Conservation (phyloP, 495 filamentous ascomycete species). For the Aspergillus baeticus region DNA sequence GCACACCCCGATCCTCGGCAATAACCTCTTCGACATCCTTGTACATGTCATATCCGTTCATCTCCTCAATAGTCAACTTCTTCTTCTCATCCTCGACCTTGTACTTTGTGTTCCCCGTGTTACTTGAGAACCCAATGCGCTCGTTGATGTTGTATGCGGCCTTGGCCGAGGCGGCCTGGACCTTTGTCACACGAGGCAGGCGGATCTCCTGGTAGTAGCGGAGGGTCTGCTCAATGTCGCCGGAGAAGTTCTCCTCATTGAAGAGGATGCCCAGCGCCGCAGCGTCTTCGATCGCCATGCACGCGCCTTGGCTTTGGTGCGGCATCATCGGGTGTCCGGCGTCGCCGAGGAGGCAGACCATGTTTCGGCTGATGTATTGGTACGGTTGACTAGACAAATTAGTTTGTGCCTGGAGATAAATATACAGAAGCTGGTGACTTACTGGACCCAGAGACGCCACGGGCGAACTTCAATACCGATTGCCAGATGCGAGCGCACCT, state of each 20-base stretch:
- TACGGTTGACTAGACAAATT: conserved; percentile 33
- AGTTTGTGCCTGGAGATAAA: no score
- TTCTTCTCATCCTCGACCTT: conserved; percentile 46
- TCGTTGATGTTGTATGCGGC: conserved; percentile 51
- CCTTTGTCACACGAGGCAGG: conserved; percentile 40
- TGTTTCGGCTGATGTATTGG: conserved; percentile 29
- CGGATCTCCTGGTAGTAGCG: conserved; percentile 45
- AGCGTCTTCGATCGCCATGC: conserved; percentile 52
- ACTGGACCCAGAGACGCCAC: conserved; percentile 50
- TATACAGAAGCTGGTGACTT: no score
- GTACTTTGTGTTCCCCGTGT: conserved; percentile 41
- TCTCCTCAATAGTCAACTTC: conserved; percentile 52
- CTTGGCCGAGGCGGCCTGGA: conserved; percentile 45
- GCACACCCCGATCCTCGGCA: conserved; percentile 20
- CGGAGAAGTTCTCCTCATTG: conserved; percentile 37
- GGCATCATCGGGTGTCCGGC: conserved; percentile 52
- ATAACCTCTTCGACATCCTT: conserved; percentile 43
- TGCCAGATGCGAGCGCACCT: conserved; percentile 37
- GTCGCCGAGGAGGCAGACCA: conserved; percentile 40
- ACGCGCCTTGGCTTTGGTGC: conserved; percentile 50
- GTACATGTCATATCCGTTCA: conserved; percentile 55
- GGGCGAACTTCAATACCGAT: conserved; percentile 47
- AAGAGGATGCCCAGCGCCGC: conserved; percentile 48
- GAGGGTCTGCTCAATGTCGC: conserved; percentile 39
- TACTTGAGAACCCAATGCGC: conserved; percentile 50